phyloP scores from a whole-genome alignment of 2,329 filamentous ascomycete genomes.

The Exophiala sp. region DNA sequence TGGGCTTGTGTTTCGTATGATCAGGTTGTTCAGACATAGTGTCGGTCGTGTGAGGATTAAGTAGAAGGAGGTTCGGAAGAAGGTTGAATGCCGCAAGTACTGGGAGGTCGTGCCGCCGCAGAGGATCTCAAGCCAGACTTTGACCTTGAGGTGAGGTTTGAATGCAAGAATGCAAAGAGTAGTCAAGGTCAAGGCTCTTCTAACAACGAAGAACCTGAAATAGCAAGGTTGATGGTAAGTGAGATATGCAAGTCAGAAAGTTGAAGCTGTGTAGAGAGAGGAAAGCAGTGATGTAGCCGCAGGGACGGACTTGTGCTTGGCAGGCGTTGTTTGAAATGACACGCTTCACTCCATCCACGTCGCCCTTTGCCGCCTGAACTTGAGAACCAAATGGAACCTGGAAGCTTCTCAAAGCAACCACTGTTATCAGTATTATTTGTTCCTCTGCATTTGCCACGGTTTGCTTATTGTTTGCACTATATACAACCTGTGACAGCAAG shows the following conservation, averaged over 20 bases:
- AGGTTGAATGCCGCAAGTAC: neutral
- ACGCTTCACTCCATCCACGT: constrained; percentile 15
- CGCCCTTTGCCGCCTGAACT: constrained; percentile 19
- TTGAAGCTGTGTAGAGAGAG: constrained; percentile 8
- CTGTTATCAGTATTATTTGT: neutral
- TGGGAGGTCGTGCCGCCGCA: no score
- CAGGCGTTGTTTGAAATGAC: constrained; percentile 13
- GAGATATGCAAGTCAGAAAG: constrained; percentile 2
- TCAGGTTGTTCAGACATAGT: constrained; percentile 70
- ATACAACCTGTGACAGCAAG: neutral
- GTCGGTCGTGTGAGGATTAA: constrained; percentile 29
- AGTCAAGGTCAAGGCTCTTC: constrained; percentile 6
- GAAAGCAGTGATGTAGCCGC: constrained; percentile 10
- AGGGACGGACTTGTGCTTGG: constrained; percentile 15
- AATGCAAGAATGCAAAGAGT: neutral
- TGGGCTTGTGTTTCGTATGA: constrained; percentile 66
- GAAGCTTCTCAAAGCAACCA: constrained; percentile 12
- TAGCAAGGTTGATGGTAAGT: constrained; percentile 5
- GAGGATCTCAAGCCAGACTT: constrained; percentile 2
- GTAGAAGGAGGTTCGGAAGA: neutral
- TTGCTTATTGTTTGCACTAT: neutral
- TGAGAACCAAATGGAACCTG: constrained; percentile 7
- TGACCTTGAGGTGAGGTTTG: neutral
- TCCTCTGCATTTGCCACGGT: neutral
- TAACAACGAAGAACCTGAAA: constrained; percentile 14